Percentiles rank a stretch among this genome's conserved stretches.
These are phyloP conservation scores for Phytophthora ramorum DNA, from an alignment of 352 stramenopile species.

Conservation along the genomic window DNA sequence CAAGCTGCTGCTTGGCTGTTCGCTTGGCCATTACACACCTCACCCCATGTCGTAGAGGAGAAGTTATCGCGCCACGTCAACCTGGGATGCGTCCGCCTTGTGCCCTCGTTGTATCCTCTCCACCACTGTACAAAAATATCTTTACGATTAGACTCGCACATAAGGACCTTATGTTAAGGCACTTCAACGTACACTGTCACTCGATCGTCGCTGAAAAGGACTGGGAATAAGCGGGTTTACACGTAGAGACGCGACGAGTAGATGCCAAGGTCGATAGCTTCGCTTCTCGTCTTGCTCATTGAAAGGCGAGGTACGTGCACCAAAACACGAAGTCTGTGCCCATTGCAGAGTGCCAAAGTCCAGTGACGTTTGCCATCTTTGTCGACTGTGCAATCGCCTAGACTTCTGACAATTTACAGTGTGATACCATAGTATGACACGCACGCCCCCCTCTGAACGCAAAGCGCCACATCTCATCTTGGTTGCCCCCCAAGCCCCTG, in stretches of 20 bases:
- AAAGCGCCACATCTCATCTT: slow-evolving; percentile 33
- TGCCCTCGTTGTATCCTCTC: slow-evolving; percentile 20
- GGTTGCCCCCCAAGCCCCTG: slow-evolving; percentile 7
- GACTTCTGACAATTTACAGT: slow-evolving; percentile 17
- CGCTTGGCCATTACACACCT: slow-evolving; percentile 33
- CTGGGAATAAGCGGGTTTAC: slow-evolving; percentile 13
- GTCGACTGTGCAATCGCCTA: slow-evolving; percentile 24
- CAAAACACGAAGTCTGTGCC: not conserved
- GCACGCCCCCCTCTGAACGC: slow-evolving; percentile 20
- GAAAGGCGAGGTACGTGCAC: not conserved
- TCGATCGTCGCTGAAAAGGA: slow-evolving; percentile 26
- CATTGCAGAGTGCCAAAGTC: not conserved
- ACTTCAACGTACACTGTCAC: slow-evolving; percentile 38
- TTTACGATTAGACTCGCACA: slow-evolving; percentile 29
- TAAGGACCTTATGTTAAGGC: no score
- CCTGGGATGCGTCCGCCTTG: slow-evolving; percentile 7
- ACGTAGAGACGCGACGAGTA: slow-evolving; percentile 27
- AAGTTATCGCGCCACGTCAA: slow-evolving; percentile 29
- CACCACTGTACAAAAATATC: slow-evolving; percentile 33
- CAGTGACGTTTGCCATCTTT: not conserved
- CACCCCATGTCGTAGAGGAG: slow-evolving; percentile 11
- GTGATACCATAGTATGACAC: slow-evolving; percentile 9
- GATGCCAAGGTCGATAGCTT: slow-evolving; percentile 1
- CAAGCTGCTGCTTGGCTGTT: slow-evolving; percentile 33
- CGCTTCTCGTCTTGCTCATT: not conserved